Evolutionary conservation across 2,329 filamentous ascomycete species (phyloP), one percentile per base, ranked within the genome.

Genomic region (Tolypocladium endophyticum): DNA sequence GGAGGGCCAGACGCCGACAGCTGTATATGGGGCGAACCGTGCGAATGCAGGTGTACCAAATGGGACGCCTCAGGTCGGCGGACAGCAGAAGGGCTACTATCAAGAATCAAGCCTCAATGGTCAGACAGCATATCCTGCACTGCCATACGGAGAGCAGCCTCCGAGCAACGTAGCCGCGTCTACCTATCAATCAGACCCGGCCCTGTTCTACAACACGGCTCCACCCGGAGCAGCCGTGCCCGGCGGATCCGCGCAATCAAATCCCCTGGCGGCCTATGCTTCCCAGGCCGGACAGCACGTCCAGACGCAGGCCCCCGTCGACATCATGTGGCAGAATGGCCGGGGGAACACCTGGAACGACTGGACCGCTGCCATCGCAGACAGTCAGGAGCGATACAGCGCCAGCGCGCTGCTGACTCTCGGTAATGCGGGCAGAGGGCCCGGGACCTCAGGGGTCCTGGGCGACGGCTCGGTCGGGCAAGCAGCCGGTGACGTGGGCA

Each of bases 341-440:
- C 67, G 71, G 4, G 74, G 72, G 9, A 82, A 78, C 61, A 73
- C 78, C 0, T 84, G 81, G 81, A 75, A 80, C 20, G 78, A 82
- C 68, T 84, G 81, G 81, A 78, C 79, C 11, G 73, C 76, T 0
- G 78, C 79, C 58, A 77, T 83, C 35, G 74, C 77, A 39, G 77
- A 80, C 63, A 77, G 70, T 39, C 77, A 80, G 60, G 78, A 81
- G 53, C 73, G 77, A 30, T 81, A 78, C 67, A 78, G 77, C 61
- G 79, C 79, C 35, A 78, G 73, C 54, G 75, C 79, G 18, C 69
- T 82, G 16, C 70, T 83, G 62, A 78, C 75, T 1, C 70, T 82
- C 4, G 79, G 77, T 23, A 71, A 58, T 39, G 59, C 66, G 43
- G 64, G 41, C 7, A 36, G 67, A 45, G 56, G 23, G 9, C 36